Base-by-base conservation (phyloP, 2,329 filamentous ascomycete genomes). In the Tolypocladium guangdongense region DNA sequence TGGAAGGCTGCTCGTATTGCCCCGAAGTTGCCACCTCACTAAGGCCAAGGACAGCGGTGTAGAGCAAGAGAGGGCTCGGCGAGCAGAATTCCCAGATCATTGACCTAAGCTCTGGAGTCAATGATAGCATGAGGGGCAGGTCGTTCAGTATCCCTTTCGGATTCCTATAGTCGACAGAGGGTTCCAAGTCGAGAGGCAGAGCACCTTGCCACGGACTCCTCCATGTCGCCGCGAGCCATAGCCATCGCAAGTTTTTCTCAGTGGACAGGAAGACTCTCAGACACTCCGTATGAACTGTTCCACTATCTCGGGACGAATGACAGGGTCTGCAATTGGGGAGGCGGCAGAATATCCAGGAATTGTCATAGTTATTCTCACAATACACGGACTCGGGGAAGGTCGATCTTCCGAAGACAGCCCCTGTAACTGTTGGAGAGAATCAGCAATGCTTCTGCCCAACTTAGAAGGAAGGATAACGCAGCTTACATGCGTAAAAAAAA, bases 221-320 rank as follows among this genome's bases (percentile, higher is more conserved):
- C 51, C 51, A 49, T 32, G 51, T 53, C 16, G 51, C 51, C 35
- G 51, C 45, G 27, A 53, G 32, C 51, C 51, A 53, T 8, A 53
- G 36, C 32, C 32, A 37, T 12, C 33, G 47, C n/a, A 36, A 11
- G n/a, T n/a, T n/a, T 30, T 18, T 33, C 22, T 30, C 32, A 27
- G 43, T 11, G 11, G 30, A 35, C 6, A 49, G 45, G 45, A 53
- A 53, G 2, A 53, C 35, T 4, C n/a, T 33, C 30, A 49, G 14
- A 36, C 51, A 53, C 12, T 41, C 1, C 24, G 24, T n/a, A 35
- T 53, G 51, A 32, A 43, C 38, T 41, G 36, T 53, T 16, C 32
- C 20, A 53, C 22, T 49, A 12, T 49, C 51, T 37, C 14, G 11
- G n/a, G 50, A 52, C 16, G 27, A 35, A 36, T 24, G 45, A 46